Conservation (phyloP, 1,284 basidiomycete species). For the Cutaneotrichosporon spelunceum region DNA sequence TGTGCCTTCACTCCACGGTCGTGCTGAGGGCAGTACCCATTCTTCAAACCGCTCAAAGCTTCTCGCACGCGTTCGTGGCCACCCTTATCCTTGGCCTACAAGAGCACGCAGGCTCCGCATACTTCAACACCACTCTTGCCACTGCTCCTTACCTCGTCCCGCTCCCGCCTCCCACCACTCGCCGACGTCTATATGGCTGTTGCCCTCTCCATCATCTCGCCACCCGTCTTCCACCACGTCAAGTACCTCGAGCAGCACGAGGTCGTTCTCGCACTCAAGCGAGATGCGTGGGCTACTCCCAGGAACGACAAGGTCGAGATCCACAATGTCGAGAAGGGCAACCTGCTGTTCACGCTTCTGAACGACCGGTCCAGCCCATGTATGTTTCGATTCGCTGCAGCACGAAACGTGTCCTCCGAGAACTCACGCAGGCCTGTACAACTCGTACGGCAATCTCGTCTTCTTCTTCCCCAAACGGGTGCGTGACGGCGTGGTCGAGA, state of each 20-base stretch:
- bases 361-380: background rate
- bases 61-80: background rate
- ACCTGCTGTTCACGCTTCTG: background rate
- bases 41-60: background rate
- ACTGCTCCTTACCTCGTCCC: background rate
- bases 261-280: background rate
- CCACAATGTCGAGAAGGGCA: background rate
- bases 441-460: background rate
- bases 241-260: background rate
- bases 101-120: background rate
- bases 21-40: background rate
- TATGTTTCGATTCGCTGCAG: background rate
- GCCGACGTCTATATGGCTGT: background rate
- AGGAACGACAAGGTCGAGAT: background rate
- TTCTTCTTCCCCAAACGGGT: conserved; percentile 4
- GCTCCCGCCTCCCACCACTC: background rate
- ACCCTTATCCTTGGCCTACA: too few relatives aligned
- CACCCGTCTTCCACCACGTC: conserved; percentile 2
- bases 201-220: background rate
- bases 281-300: background rate
- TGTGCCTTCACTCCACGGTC: background rate
- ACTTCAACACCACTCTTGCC: background rate
- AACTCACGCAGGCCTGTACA: background rate
- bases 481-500: background rate
- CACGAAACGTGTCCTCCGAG: background rate